Base-by-base conservation (phyloP, 257 asterid genomes). In the Echium plantagineum region DNA sequence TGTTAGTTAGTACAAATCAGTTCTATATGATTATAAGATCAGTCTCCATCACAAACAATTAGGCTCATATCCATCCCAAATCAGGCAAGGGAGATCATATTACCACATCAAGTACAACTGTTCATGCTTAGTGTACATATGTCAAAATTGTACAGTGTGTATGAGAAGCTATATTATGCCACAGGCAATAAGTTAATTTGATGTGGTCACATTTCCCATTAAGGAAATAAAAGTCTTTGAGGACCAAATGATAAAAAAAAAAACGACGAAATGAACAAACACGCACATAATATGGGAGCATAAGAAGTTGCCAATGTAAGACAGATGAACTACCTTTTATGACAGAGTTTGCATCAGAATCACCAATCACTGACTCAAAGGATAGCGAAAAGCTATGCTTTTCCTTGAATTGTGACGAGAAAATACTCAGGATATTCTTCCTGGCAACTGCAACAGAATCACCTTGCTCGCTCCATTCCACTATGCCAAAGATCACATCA, bases 391-490 rank as follows among this genome's bases (percentile, higher is more conserved):
- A 71, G 68, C 79, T 78, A 59, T 70, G 38, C 71, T 72, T 78
- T 73, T 91, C 94, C 74, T 78, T 76, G 55, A 82, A 81, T 59
- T 78, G 65, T 30, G 87, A 70, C 19, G 95, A 74, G 46, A 88
- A 61, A 71, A 88, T 75, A 74, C 79, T 81, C 69, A 91, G 74
- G 47, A 67, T 70, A 65, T 78, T 86, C 69, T 80, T 81, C 75
- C 78, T 81, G 5, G 85, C 90, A 77, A 86, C 82, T 67, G 83
- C 97, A 77, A 84, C 59, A 72, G 71, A 75, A 67, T 83, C 77
- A 55, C 83, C 98, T 57, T 76, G 64, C 20, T 73, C 67, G 58
- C 94, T 85, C 97, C 95, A 91, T 75, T 83, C 96, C 76, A 84
- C 98, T 88, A 63, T 71, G 68, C 55, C 71, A 67, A 71, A n/a